Base-by-base conservation (phyloP, 306 rosid genomes). In the Prunus persica region DNA sequence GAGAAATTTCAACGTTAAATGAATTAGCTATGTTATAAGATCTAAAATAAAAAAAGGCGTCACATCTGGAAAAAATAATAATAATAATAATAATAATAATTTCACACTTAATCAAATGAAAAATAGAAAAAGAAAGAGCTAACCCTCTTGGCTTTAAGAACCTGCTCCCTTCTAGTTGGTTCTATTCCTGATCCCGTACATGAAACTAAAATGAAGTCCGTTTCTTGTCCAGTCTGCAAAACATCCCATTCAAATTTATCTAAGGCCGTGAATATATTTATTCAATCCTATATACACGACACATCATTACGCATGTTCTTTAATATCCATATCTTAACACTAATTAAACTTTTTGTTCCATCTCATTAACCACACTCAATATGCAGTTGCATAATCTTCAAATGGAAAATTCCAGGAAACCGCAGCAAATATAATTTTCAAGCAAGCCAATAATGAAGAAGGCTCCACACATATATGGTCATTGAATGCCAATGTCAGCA, bases 101-200 rank as follows among this genome's bases (percentile, higher is more conserved):
- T 66, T 70, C 72, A 65, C 19, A 49, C 16, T 13, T 49, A 63
- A 47, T n/a, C 27, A 61, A 69, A 79, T 54, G 78, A 71, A 78
- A 58, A 68, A 62, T 60, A 75, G 76, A 34, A 63, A 81, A 75
- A 55, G 61, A 87, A 41, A 50, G 74, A 75, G 61, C 87, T 69
- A 22, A 95, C 98, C 96, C 94, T 85, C 83, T 95, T 95, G 75
- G 97, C 96, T 85, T 86, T 95, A 78, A 90, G 93, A 87, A 95
- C 97, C 82, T 95, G 97, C 90, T 95, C 98, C 80, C 96, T 87
- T 84, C 97, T 88, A 66, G 88, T 86, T 65, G 93, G 95, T 82
- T 89, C 97, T 80, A 95, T 78, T 65, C 98, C 98, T 77, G 86
- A 84, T 81, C 98, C 98, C 69, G 97, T 86, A 82, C 98, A 95